These are phyloP conservation scores for Dactylellina cionopaga DNA, from an alignment of 2,329 filamentous ascomycete species.

Conservation along the genomic window DNA sequence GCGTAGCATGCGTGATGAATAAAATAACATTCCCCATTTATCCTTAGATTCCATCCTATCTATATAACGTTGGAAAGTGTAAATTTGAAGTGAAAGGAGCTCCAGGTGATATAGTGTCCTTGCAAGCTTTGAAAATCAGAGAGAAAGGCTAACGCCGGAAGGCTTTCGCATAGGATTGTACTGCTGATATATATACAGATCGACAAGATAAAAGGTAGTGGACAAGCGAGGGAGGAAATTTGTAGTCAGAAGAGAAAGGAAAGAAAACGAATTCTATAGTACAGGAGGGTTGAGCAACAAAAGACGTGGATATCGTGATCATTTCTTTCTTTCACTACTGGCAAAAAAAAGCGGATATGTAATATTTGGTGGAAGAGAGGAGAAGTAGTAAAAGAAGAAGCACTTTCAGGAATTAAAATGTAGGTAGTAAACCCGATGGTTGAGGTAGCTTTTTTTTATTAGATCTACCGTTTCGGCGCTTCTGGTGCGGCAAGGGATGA, in stretches of 20 bases:
- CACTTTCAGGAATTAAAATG: too few species aligned
- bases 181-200: conserved; percentile 27
- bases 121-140: too few species aligned
- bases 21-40: neutral
- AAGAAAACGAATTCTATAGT: conserved; percentile 28
- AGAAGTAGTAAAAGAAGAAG: too few species aligned
- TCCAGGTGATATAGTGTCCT: too few species aligned
- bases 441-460: too few species aligned
- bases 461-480: conserved; percentile 47
- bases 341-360: neutral
- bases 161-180: neutral
- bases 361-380: neutral
- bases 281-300: conserved; percentile 1
- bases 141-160: neutral
- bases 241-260: neutral
- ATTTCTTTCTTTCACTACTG: neutral
- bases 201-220: neutral
- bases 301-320: conserved; percentile 36
- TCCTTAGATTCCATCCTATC: neutral
- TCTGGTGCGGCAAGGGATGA: conserved; percentile 36
- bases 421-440: too few species aligned
- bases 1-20: conserved; percentile 6
- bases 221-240: neutral
- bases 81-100: too few species aligned
- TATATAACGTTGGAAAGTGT: neutral